These are phyloP conservation scores for Croton setiger DNA, from an alignment of 441 rosid genomes.

Conservation along the genomic window DNA sequence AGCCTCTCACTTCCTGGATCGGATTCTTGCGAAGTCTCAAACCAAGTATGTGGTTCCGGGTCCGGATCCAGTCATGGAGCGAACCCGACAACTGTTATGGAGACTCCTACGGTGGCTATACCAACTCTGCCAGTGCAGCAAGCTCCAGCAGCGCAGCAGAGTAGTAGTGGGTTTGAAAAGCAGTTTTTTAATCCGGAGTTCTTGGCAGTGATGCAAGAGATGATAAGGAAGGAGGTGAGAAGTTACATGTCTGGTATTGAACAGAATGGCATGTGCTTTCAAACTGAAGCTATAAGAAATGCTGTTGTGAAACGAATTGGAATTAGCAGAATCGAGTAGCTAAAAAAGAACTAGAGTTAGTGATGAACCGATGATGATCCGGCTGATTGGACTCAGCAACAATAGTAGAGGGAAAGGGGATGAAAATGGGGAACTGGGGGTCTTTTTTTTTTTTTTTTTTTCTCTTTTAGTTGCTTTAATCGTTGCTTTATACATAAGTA, in stretches of 20 bases:
- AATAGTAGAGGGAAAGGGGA: not conserved
- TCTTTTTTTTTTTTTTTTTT: too few species aligned
- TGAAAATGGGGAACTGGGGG: not conserved
- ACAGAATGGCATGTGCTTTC: constrained; percentile 44
- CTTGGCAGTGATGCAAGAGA: constrained; percentile 63
- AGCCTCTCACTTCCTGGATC: constrained; percentile 74
- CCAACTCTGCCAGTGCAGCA: constrained; percentile 6
- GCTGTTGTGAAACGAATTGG: constrained; percentile 68
- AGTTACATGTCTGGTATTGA: constrained; percentile 58
- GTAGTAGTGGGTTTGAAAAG: constrained; percentile 26
- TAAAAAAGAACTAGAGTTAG: not conserved
- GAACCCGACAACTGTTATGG: constrained; percentile 9
- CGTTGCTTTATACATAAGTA: constrained; percentile 26
- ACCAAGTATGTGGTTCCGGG: constrained; percentile 14
- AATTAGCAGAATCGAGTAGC: constrained; percentile 56
- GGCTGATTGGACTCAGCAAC: constrained; percentile 7
- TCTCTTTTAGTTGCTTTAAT: constrained; percentile 17
- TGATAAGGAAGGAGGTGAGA: constrained; percentile 69
- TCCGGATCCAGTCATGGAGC: constrained; percentile 8
- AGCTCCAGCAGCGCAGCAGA: not conserved
- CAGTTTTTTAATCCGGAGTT: constrained; percentile 61
- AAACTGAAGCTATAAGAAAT: constrained; percentile 48
- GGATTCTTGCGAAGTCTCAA: constrained; percentile 30
- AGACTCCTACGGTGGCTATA: constrained; percentile 4
- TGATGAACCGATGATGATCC: constrained; percentile 8